phyloP scores from a whole-genome alignment of 352 stramenopile species.

The Globisporangium yorkense region DNA sequence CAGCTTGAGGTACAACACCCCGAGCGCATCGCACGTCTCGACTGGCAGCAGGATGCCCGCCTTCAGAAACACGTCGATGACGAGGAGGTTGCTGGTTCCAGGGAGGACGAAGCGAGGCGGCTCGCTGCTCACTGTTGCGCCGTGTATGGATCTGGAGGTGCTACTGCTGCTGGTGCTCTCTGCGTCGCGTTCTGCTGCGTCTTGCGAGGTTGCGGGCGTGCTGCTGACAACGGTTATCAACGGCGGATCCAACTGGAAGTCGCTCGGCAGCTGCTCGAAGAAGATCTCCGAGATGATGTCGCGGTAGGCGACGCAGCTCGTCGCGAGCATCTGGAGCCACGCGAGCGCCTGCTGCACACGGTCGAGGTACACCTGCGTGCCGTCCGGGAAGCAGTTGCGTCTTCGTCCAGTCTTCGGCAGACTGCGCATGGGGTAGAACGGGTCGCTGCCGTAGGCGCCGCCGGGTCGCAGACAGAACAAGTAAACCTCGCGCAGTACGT shows the following conservation, averaged over 20 bases:
- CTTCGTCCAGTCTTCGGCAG: conserved; percentile 42
- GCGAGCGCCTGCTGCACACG: conserved; percentile 50
- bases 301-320: conserved; percentile 68
- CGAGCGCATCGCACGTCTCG: conserved; percentile 68
- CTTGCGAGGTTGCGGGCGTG: too few relatives aligned
- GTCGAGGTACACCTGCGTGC: conserved; percentile 48
- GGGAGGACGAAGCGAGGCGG: too few relatives aligned
- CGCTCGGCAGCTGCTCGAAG: conserved; percentile 45
- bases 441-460: conserved; percentile 23
- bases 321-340: conserved; percentile 68
- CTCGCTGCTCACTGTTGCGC: not conserved
- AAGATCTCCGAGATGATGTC: conserved; percentile 52
- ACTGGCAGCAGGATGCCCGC: conserved; percentile 62
- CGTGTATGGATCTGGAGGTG: not conserved
- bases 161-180: too few relatives aligned
- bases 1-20: conserved; percentile 76
- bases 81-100: conserved; percentile 17
- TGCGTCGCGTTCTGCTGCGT: too few relatives aligned
- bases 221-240: not conserved
- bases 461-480: conserved; percentile 35
- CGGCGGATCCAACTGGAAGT: conserved; percentile 32
- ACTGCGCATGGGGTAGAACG: conserved; percentile 23
- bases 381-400: conserved; percentile 29
- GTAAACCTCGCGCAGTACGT: conserved; percentile 57
- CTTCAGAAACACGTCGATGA: conserved; percentile 70